Base-by-base conservation (phyloP, 163 green algal genomes). In the Volvox carteri region DNA sequence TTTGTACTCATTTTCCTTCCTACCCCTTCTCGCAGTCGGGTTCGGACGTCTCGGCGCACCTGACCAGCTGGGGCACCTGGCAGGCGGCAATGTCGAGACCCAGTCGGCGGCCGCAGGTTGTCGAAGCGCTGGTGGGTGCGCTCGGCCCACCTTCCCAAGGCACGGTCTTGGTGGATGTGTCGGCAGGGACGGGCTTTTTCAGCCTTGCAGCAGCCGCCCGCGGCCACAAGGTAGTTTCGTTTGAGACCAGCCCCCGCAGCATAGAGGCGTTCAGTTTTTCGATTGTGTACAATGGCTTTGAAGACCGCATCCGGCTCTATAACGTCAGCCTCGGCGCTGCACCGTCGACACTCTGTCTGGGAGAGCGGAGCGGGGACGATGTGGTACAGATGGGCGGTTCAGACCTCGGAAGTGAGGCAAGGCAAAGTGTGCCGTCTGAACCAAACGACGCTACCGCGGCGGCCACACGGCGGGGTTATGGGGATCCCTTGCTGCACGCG, bases 171-270 rank as follows among this genome's bases (percentile, higher is more conserved):
- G 76, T 98, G 50, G 97, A 99, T 79, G 90, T 99, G 19, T 96
- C 96, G 0, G 95, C 97, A 12, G 96, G 96, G 6, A 91, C 94
- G 42, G 97, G 97, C 41, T 94, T 97, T 73, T 96, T 98, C 85
- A 95, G 94, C 12, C 88, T 99, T 58, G 95, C 96, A 18, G 96
- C 96, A 23, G 97, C 97, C 9, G 94, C 95, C 0, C 89, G 93
- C 3, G 95, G 95, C 14, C 94, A 98, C 85, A 60, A 60, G 7
- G 97, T 96, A 12, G 83, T 96, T 28, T 95, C 96, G 12, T 96
- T 97, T 90, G 96, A 98, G 92, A 76, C 92, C 42, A 92, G 91
- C 11, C 83, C 89, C 12, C 84, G 58, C 70, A 95, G 90, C 74
- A 62, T 96, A 30, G 89, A 90, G 28, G 93, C 96, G 0, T 92